These are phyloP conservation scores for Taphrina confusa DNA, from an alignment of 1,139 yeast species.

Conservation along the genomic window DNA sequence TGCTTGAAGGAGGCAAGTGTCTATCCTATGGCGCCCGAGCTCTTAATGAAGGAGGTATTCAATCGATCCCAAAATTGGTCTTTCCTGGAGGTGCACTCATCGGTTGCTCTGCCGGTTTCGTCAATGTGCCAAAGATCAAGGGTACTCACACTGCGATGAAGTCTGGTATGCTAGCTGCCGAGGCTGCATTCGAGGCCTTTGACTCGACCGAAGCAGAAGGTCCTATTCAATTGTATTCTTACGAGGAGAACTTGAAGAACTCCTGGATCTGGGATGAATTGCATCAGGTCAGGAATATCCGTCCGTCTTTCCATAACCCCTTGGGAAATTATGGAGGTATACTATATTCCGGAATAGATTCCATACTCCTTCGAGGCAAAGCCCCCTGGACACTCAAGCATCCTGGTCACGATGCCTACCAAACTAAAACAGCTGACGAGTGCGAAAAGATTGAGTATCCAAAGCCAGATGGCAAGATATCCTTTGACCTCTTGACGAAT, in stretches of 20 bases:
- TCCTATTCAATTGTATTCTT: constrained; percentile 57
- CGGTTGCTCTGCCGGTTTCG: constrained; percentile 94
- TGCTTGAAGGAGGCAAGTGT: constrained; percentile 85
- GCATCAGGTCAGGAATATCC: constrained; percentile 76
- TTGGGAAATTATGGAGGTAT: constrained; percentile 79
- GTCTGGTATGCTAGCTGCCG: constrained; percentile 93
- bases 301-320: constrained; percentile 81
- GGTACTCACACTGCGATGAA: constrained; percentile 99
- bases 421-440: constrained; percentile 66
- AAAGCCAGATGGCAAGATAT: constrained; percentile 85
- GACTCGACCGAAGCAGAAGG: constrained; percentile 50
- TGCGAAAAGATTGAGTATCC: constrained; percentile 79
- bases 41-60: constrained; percentile 91
- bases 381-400: constrained; percentile 87
- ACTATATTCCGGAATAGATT: constrained; percentile 79
- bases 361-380: constrained; percentile 71
- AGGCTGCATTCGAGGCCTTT: constrained; percentile 64
- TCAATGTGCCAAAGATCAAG: constrained; percentile 94
- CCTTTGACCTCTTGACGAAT: constrained; percentile 87
- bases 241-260: constrained; percentile 62
- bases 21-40: constrained; percentile 94
- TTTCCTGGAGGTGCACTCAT: constrained; percentile 96
- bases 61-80: constrained; percentile 80
- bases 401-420: constrained; percentile 67
- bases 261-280: constrained; percentile 90